Percentiles rank a stretch among this genome's conserved stretches.
Conservation (phyloP, 164 flowering plant species). For the Annona squamosa region DNA sequence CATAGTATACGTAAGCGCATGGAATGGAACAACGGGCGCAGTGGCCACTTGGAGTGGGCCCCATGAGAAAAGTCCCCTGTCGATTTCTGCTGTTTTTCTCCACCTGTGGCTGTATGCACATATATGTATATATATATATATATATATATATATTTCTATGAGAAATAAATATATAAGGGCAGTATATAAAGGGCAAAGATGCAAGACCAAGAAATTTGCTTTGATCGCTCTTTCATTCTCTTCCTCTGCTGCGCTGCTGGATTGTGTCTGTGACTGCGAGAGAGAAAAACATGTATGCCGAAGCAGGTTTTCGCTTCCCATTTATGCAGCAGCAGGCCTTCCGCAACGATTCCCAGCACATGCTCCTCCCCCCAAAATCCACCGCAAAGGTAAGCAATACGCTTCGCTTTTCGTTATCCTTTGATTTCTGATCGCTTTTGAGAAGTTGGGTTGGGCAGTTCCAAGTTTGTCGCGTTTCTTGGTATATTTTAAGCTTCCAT, state of each 20-base stretch:
- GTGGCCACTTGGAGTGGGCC: neutral
- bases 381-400: slow-evolving; percentile 9
- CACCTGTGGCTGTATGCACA: too few species aligned
- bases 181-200: neutral
- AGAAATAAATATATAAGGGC: neutral
- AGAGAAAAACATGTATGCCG: slow-evolving; percentile 22
- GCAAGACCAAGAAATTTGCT: neutral
- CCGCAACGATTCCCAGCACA: slow-evolving; percentile 13
- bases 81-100: neutral
- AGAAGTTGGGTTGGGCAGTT: too few species aligned
- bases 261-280: neutral
- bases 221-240: neutral
- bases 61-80: neutral
- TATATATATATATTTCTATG: too few species aligned
- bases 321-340: slow-evolving; percentile 16
- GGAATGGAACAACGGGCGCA: neutral
- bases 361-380: slow-evolving; percentile 6
- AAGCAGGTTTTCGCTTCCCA: slow-evolving; percentile 17
- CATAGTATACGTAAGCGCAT: neutral
- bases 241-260: neutral
- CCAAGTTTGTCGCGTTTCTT: too few species aligned
- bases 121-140: too few species aligned
- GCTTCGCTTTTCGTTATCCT: neutral
- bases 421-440: too few species aligned
- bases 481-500: neutral